Conservation (phyloP, 2,329 filamentous ascomycete genomes). For the Cladosporium oxysporum region DNA sequence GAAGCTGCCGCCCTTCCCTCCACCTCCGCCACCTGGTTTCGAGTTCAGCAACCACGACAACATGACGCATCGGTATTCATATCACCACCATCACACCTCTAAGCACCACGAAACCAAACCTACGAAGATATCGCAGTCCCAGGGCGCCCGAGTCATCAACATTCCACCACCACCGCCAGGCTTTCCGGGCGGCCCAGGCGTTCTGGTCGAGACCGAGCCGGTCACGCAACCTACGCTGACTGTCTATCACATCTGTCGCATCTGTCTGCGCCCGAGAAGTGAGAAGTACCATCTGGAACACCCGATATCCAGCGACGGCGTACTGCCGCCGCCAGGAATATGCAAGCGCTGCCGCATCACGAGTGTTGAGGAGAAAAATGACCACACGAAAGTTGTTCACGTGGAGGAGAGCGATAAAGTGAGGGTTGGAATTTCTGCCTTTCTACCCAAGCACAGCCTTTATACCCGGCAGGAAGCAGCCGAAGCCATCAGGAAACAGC, state of each 20-base stretch:
- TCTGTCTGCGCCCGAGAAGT: conserved; percentile 37
- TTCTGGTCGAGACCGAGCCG: not conserved
- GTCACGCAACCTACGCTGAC: conserved; percentile 22
- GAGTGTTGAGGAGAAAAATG: conserved; percentile 27
- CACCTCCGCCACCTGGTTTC: not conserved
- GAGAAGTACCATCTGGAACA: conserved; percentile 37
- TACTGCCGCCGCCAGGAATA: conserved; percentile 37
- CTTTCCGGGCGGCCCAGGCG: not conserved
- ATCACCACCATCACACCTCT: conserved; percentile 6
- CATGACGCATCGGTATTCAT: conserved; percentile 12
- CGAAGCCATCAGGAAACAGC: conserved; percentile 6
- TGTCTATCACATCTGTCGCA: conserved; percentile 38
- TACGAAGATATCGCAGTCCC: conserved; percentile 3
- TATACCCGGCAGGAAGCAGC: conserved; percentile 1
- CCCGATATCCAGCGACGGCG: conserved; percentile 35
- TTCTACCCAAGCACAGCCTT: conserved; percentile 26
- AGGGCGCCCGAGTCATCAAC: conserved; percentile 12
- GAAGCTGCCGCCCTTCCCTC: not conserved
- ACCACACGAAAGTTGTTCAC: conserved; percentile 24
- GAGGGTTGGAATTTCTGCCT: conserved; percentile 30
- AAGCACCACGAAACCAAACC: not conserved
- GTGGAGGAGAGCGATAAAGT: conserved; percentile 31
- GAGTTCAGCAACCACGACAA: not conserved
- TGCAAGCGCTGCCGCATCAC: conserved; percentile 37
- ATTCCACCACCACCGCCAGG: conserved; percentile 27